These are phyloP conservation scores for Diddensiella santjacobensis DNA, from an alignment of 805 yeast genomes.

Conservation along the genomic window DNA sequence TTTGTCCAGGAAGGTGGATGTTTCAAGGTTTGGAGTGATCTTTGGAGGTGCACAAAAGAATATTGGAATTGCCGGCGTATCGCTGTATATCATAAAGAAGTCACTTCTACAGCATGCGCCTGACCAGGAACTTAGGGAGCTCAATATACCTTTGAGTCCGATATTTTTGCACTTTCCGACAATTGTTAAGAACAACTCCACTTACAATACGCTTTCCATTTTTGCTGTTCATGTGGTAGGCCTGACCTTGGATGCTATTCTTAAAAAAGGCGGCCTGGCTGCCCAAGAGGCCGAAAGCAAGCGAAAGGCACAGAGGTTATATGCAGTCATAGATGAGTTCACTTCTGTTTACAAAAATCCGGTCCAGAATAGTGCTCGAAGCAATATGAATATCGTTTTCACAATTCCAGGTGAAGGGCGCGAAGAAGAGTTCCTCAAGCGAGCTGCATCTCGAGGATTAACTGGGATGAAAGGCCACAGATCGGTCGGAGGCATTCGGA, in stretches of 20 bases:
- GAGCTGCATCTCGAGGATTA: constrained; percentile 56
- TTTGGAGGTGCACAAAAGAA: constrained; percentile 99
- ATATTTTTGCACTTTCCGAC: constrained; percentile 85
- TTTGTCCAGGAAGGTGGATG: constrained; percentile 74
- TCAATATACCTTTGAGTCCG: constrained; percentile 77
- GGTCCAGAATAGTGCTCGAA: constrained; percentile 61
- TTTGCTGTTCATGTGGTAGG: constrained; percentile 85
- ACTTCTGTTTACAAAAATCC: constrained; percentile 65
- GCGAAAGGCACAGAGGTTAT: constrained; percentile 60
- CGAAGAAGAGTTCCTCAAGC: constrained; percentile 66
- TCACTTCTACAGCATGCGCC: constrained; percentile 58
- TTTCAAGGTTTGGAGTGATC: constrained; percentile 79
- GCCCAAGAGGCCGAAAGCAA: constrained; percentile 55
- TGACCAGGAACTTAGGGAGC: constrained; percentile 53
- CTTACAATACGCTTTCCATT: constrained; percentile 94
- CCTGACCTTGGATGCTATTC: constrained; percentile 63
- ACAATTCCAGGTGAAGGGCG: constrained; percentile 57
- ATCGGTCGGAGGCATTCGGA: constrained; percentile 95
- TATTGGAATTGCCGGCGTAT: constrained; percentile 93
- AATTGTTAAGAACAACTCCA: constrained; percentile 82
- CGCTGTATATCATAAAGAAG: constrained; percentile 87
- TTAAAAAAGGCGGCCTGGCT: constrained; percentile 68
- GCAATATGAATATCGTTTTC: constrained; percentile 92
- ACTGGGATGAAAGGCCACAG: constrained; percentile 92
- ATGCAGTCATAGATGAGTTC: constrained; percentile 59